Conservation (phyloP, 164 flowering plant genomes). For the Vitis vinifera region ASM3070453v1 NC_081815.1:2699001-2699500, state of each 20-base stretch:
- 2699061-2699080: slow-evolving; percentile 43
- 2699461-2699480: slow-evolving; percentile 57
- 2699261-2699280: slow-evolving; percentile 45
- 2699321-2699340: slow-evolving; percentile 35
- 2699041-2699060: slow-evolving; percentile 43
- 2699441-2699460: slow-evolving; percentile 53
- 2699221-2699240: slow-evolving; percentile 40
- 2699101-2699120: slow-evolving; percentile 61
- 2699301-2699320: slow-evolving; percentile 39
- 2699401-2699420: slow-evolving; percentile 42
- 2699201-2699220: slow-evolving; percentile 41
- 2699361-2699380: slow-evolving; percentile 50
- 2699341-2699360: slow-evolving; percentile 50
- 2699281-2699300: slow-evolving; percentile 34
- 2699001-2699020: slow-evolving; percentile 28
- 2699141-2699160: slow-evolving; percentile 37
- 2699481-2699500: slow-evolving; percentile 49
- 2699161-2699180: slow-evolving; percentile 53
- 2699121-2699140: slow-evolving; percentile 24
- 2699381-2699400: slow-evolving; percentile 29
- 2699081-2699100: slow-evolving; percentile 38
- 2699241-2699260: slow-evolving; percentile 43
- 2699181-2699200: slow-evolving; percentile 58
- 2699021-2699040: slow-evolving; percentile 40
- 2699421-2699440: slow-evolving; percentile 33